Evolutionary conservation across 164 flowering plant genomes (phyloP).

Genomic region (Chimonanthus praecox): DNA sequence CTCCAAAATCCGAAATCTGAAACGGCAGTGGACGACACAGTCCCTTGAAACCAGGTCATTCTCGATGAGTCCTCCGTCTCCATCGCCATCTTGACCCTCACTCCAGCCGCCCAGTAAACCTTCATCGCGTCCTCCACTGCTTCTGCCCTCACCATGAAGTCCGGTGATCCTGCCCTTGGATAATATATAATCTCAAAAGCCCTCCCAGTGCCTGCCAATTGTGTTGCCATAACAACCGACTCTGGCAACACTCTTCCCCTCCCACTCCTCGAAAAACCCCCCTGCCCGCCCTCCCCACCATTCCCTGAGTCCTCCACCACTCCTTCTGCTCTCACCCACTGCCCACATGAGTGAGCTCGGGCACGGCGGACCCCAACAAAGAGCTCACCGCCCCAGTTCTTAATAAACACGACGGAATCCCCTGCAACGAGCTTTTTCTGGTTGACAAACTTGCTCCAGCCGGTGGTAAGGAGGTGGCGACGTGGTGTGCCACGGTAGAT

Average conservation of each 20-base stretch:
- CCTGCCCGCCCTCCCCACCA: constrained; percentile 11
- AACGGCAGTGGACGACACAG: constrained; percentile 22
- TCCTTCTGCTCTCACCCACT: background rate
- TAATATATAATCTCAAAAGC: constrained; percentile 59
- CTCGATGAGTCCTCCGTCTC: constrained; percentile 61
- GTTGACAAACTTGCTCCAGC: constrained; percentile 91
- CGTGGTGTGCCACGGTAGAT: constrained; percentile 76
- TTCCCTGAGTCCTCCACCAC: background rate
- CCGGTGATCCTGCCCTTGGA: constrained; percentile 52
- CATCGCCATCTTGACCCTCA: constrained; percentile 57
- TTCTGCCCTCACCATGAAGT: constrained; percentile 62
- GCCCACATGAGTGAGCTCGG: constrained; percentile 12
- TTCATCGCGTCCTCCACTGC: constrained; percentile 42
- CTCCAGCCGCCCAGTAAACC: constrained; percentile 44
- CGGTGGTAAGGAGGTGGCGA: constrained; percentile 76
- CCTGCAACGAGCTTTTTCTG: constrained; percentile 65
- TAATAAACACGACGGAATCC: constrained; percentile 73
- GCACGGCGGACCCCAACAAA: constrained; percentile 53
- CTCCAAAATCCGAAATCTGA: constrained; percentile 35
- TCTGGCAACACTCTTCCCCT: constrained; percentile 26
- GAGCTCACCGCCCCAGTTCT: constrained; percentile 27
- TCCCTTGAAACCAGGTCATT: constrained; percentile 54
- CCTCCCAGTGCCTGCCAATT: constrained; percentile 28
- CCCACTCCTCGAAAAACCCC: constrained; percentile 19
- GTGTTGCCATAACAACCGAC: constrained; percentile 26